Evolutionary conservation across 2,329 filamentous ascomycete genomes (phyloP), one percentile per base, ranked within the genome.

Genomic region (Ceratocystis lukuohia): DNA sequence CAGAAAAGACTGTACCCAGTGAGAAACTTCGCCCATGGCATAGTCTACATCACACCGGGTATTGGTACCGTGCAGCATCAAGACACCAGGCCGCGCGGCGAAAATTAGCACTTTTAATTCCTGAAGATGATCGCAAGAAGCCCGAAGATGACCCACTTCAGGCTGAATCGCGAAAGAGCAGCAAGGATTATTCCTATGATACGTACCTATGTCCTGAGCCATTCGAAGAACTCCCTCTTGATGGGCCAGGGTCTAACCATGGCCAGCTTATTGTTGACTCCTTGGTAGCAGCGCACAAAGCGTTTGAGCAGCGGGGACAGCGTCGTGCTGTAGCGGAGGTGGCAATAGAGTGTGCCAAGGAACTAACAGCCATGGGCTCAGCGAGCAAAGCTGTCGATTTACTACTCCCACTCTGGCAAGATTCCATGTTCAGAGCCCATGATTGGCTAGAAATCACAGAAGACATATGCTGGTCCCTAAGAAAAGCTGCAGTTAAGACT

Each of bases 201-300:
- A 84, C 82, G 1, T 88, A 87, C 72, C 80, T 88, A 76, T 87
- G 84, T 66, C 84, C 83, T 12, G 80, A 84, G 48, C 85, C 85
- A 1, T 77, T 84, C 68, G 78, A 85, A 69, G 84, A 87, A 70
- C 79, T 79, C 45, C 30, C 28, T 62, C 69, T 85, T 15, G 72
- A 75, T 22, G 78, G 80, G 3, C 69, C 73, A 4, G 82, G 82
- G 0, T 77, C 83, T 53, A 78, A 85, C 68, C 84, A 87, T 72
- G 75, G 79, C 1, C 76, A 79, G 67, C 72, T 85, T 28, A 82
- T 87, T 41, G 75, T 84, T 28, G 77, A 82, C 50, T 77, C 76
- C 59, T 73, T 87, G 8, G 74, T 77, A 62, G 76, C 77, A 46
- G 82, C 84, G 2, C 79, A 77, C 56, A 69, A 73, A 0, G 82